Conservation (phyloP, 2,329 filamentous ascomycete species). For the Ophidiomyces ophidiicola region DNA sequence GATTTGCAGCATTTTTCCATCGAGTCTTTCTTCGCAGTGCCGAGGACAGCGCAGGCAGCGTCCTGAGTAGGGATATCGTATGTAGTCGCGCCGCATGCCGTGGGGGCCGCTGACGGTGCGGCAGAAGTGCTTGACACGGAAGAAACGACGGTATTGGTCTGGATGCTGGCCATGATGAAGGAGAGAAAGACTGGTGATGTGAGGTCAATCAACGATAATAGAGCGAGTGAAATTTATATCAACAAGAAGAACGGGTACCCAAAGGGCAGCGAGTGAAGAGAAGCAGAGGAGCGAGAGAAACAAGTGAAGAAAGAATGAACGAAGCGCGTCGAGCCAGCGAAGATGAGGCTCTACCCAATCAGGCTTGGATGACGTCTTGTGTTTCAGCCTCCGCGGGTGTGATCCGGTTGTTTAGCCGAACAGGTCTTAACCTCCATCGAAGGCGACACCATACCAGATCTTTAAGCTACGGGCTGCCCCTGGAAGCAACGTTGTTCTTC, state of each 20-base stretch:
- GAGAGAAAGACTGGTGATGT: background rate
- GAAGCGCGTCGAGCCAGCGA: no score
- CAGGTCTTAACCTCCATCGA: no score
- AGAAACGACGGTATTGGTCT: background rate
- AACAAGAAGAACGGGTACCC: background rate
- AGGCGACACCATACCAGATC: no score
- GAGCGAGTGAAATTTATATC: background rate
- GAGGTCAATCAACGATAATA: background rate
- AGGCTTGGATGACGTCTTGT: no score
- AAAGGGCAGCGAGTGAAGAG: no score
- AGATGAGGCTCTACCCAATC: no score
- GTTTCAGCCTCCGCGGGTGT: no score
- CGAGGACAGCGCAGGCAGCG: constrained; percentile 9
- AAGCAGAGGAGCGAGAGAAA: no score
- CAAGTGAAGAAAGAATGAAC: no score
- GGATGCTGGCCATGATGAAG: constrained; percentile 5
- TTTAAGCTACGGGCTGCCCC: no score
- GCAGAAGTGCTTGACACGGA: background rate
- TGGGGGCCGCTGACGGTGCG: constrained; percentile 1
- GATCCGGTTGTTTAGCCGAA: no score
- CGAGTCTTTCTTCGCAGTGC: constrained; percentile 20
- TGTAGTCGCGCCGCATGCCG: constrained; percentile 7
- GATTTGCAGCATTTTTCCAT: constrained; percentile 38
- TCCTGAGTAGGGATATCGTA: constrained; percentile 10
- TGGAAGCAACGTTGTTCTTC: no score